Base-by-base conservation (phyloP, 305 asterid genomes). In the Solanum hybrid region DNA sequence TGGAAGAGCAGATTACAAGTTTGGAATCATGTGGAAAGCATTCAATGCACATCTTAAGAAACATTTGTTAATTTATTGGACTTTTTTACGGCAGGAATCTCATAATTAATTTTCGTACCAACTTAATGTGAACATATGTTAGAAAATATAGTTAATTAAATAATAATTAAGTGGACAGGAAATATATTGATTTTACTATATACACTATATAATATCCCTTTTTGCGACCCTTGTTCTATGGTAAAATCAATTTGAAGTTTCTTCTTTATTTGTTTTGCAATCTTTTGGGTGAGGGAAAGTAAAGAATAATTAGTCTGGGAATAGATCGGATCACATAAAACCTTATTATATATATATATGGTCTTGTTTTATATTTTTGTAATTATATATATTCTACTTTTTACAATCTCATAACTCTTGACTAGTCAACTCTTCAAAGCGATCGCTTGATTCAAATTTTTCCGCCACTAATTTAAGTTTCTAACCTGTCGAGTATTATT, bases 1-100 rank as follows among this genome's bases (percentile, higher is more conserved):
- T 86, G 96, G 96, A 95, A 94, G 81, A 90, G 95, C 90, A 93
- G 93, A 96, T 91, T 94, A 91, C 95, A 95, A 94, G 98, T 92
- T 96, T 95, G 97, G 95, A 96, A 96, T 94, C 99, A 96, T 94
- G 98, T 96, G 98, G 95, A 88, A 93, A 57, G 95, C 98, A 96
- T 94, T 96, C 92, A 96, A 96, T 96, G 98, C 93, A 92, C 94
- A 92, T 93, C 65, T 51, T 51, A 94, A 94, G 95, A 95, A 94
- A 92, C 96, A 57, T 17, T 57, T 51, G 8, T 15, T 51, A 15
- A 51, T 51, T 51, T 51, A 3, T 5, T 51, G 8, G n/a, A 45
- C 61, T 14, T 45, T 45, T 45, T 45, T 41, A 45, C 27, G 1
- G 41, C 83, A 78, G 1, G 45, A 78, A 33, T 33, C 29, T 78